phyloP scores from a whole-genome alignment of 2,329 filamentous ascomycete species.

The Paramyrothecium sp. region DNA sequence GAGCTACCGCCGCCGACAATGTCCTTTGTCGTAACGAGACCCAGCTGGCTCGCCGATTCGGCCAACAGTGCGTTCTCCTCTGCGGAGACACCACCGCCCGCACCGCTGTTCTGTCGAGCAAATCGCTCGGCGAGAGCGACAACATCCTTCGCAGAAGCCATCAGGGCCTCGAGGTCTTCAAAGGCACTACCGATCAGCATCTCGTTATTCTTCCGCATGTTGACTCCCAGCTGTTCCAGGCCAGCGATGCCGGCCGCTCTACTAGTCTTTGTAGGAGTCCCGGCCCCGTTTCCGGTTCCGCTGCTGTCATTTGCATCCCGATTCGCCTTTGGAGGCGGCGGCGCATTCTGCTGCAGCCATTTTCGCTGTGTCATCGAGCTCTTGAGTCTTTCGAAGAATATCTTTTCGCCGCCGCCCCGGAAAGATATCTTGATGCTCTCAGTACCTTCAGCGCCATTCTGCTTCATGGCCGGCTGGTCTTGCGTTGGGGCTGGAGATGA shows the following conservation, averaged over 20 bases:
- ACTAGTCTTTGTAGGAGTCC: slow-evolving; percentile 27
- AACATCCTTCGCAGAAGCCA: slow-evolving; percentile 96
- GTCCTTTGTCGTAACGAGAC: slow-evolving; percentile 91
- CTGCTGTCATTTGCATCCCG: slow-evolving; percentile 32
- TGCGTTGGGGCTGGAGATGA: slow-evolving; percentile 59
- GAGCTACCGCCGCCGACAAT: slow-evolving; percentile 76
- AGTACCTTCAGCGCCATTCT: slow-evolving; percentile 49
- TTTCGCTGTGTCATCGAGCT: slow-evolving; percentile 87
- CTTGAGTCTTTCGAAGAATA: slow-evolving; percentile 87
- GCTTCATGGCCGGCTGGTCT: slow-evolving; percentile 18
- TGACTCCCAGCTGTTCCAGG: slow-evolving; percentile 79
- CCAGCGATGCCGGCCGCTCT: slow-evolving; percentile 88
- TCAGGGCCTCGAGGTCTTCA: slow-evolving; percentile 92
- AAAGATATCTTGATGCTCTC: slow-evolving; percentile 92
- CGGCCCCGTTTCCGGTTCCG: slow-evolving; percentile 21
- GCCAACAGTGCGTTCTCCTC: slow-evolving; percentile 76
- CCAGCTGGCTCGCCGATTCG: slow-evolving; percentile 75
- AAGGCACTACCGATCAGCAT: slow-evolving; percentile 90
- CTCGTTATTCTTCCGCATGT: slow-evolving; percentile 89
- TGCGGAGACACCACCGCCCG: slow-evolving; percentile 57
- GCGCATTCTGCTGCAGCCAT: slow-evolving; percentile 89
- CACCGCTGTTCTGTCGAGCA: slow-evolving; percentile 63
- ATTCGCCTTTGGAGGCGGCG: slow-evolving; percentile 72
- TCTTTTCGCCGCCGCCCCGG: slow-evolving; percentile 81
- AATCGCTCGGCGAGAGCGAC: slow-evolving; percentile 90